Percentiles rank a stretch among this genome's conserved stretches.
These are phyloP conservation scores for Anisodus tanguticus DNA, from an alignment of 257 asterid genomes.

Conservation along the genomic window DNA sequence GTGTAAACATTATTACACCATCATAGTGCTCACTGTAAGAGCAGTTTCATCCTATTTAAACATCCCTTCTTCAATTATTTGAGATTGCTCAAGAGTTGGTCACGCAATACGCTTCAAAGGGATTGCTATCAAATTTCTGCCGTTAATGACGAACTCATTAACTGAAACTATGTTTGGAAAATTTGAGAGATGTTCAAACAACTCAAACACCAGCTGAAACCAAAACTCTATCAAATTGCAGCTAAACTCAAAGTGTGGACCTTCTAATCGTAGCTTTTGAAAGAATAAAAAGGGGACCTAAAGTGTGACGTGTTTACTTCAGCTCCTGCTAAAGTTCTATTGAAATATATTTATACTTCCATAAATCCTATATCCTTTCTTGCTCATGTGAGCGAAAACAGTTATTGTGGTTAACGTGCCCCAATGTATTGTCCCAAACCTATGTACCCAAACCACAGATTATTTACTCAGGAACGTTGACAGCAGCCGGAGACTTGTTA, in stretches of 20 bases:
- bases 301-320: neutral
- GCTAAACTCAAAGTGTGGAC: neutral
- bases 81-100: neutral
- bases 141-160: neutral
- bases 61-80: neutral
- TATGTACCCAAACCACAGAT: conserved; percentile 81
- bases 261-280: neutral
- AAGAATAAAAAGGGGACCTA: neutral
- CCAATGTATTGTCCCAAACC: conserved; percentile 37
- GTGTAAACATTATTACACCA: neutral
- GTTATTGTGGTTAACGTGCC: conserved; percentile 24
- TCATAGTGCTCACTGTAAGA: neutral
- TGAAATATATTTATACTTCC: neutral
- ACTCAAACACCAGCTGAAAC: neutral
- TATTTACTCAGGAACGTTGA: conserved; percentile 60
- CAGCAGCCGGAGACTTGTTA: conserved; percentile 89
- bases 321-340: conserved; percentile 6
- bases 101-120: neutral
- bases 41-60: neutral
- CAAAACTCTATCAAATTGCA: neutral
- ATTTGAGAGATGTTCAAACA: neutral
- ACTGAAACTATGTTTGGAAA: neutral
- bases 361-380: neutral
- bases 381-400: neutral
- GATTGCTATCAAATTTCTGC: neutral